Evolutionary conservation across 306 rosid genomes (phyloP), one percentile per base, ranked within the genome.

Genomic region (Betula pendula): DNA sequence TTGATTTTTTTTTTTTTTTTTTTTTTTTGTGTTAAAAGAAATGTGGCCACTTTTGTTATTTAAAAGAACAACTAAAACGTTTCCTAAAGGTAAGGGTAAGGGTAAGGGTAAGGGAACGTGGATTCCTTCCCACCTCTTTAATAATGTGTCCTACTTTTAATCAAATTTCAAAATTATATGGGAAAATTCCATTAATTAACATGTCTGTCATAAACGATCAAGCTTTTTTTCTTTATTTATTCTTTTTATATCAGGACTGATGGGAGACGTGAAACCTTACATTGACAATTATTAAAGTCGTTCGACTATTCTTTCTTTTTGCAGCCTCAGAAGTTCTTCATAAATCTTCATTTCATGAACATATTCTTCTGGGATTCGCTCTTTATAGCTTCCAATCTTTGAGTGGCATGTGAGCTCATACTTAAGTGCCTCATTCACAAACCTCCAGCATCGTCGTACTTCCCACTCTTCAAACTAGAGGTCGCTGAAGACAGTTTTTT

Each of bases 321-420:
- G 73, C 75, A 45, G 66, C 66, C 59, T 45, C 72, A 19, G 78
- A 83, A 83, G 83, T 0, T 79, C 31, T 24, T 75, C 84, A 24
- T 66, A 79, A 20, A 58, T 31, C 73, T 11, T 52, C 59, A 72
- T 76, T 12, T 47, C 47, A 45, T 24, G 38, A 50, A 47, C 70
- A 4, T 79, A 44, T 17, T 11, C 2, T 13, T 22, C 10, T 8
- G 71, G 13, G 22, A 71, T 19, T 27, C 25, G 2, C 22, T 33
- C 15, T 29, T 52, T 40, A 44, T 40, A 15, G 15, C 4, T 17
- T 24, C 17, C 6, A n/a, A 75, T 43, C 0, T 16, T 35, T 1
- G 3, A 0, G 5, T 43, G 72, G 50, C 83, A 83, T 22, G 15
- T 5, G 10, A 10, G 0, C 19, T 71, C 58, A 29, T 45, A 25